These are phyloP conservation scores for Hygrophila difformis DNA, from an alignment of 257 asterid genomes.

Conservation along the genomic window DNA sequence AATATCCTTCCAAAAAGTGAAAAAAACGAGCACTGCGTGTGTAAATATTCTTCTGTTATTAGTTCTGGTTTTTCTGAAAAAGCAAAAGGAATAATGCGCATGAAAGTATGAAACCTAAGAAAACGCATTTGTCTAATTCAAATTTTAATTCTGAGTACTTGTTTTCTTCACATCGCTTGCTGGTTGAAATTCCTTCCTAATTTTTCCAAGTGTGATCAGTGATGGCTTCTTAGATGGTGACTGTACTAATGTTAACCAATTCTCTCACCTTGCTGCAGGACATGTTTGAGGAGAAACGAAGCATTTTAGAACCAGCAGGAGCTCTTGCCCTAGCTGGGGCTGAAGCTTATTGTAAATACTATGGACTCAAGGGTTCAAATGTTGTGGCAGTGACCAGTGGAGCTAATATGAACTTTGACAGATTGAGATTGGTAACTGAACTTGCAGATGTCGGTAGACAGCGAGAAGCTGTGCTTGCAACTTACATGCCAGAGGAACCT, in stretches of 20 bases:
- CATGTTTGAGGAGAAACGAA: slow-evolving; percentile 98
- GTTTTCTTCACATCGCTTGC: too few species aligned
- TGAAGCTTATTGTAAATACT: slow-evolving; percentile 86
- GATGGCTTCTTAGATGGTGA: too few species aligned
- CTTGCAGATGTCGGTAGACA: slow-evolving; percentile 89
- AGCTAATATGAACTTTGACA: slow-evolving; percentile 94
- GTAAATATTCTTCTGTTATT: too few species aligned
- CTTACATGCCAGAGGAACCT: slow-evolving; percentile 70
- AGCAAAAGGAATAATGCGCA: too few species aligned
- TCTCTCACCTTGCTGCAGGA: slow-evolving; percentile 32
- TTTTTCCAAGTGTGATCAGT: too few species aligned
- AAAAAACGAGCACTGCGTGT: too few species aligned
- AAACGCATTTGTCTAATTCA: too few species aligned
- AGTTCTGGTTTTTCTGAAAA: too few species aligned
- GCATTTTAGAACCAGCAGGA: slow-evolving; percentile 96
- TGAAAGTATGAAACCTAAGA: too few species aligned
- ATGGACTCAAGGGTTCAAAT: slow-evolving; percentile 67
- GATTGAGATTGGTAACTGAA: slow-evolving; percentile 89
- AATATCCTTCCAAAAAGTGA: too few species aligned
- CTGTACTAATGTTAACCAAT: not conserved
- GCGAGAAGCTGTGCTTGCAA: slow-evolving; percentile 83
- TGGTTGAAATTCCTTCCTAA: too few species aligned
- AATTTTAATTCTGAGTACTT: too few species aligned
- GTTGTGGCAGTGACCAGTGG: slow-evolving; percentile 91
- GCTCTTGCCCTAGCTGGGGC: slow-evolving; percentile 98